Percentiles rank a stretch among this genome's conserved stretches.
phyloP scores from a whole-genome alignment of 495 filamentous ascomycete species.

The Penicillium silybi region DNA sequence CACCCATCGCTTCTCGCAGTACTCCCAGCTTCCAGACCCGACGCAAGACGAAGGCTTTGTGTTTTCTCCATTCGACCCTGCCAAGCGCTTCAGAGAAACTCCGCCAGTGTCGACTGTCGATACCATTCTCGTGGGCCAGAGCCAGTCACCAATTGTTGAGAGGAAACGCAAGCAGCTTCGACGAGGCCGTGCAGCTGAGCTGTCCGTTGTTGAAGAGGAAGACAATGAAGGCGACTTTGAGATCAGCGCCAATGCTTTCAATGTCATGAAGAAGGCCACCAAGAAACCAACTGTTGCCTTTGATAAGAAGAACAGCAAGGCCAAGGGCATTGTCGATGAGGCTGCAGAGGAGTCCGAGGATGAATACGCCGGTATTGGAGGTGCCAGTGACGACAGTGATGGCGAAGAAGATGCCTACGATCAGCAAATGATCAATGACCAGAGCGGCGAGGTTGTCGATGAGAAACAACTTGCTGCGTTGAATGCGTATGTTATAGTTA shows the following conservation, averaged over 20 bases:
- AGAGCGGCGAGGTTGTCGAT: slow-evolving; percentile 68
- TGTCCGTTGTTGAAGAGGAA: slow-evolving; percentile 41
- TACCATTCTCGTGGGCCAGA: slow-evolving; percentile 56
- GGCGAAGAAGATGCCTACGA: slow-evolving; percentile 66
- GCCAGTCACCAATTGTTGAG: slow-evolving; percentile 58
- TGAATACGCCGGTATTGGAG: slow-evolving; percentile 93
- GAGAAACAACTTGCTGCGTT: slow-evolving; percentile 78
- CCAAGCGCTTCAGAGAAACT: slow-evolving; percentile 56
- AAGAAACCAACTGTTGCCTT: slow-evolving; percentile 55
- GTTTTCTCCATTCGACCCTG: slow-evolving; percentile 50
- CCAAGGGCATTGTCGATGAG: slow-evolving; percentile 83
- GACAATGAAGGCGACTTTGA: slow-evolving; percentile 35
- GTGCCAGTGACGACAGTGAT: slow-evolving; percentile 82
- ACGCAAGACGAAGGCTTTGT: slow-evolving; percentile 84
- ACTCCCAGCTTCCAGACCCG: slow-evolving; percentile 64
- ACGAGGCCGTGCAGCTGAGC: slow-evolving; percentile 31
- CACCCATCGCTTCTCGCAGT: slow-evolving; percentile 49
- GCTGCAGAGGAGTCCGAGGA: slow-evolving; percentile 97
- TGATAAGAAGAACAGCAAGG: slow-evolving; percentile 83
- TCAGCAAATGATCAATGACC: slow-evolving; percentile 86
- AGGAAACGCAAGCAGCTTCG: slow-evolving; percentile 58
- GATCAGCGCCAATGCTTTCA: slow-evolving; percentile 58
- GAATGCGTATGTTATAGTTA: slow-evolving; percentile 66
- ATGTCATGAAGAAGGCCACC: slow-evolving; percentile 68
- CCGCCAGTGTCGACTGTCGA: slow-evolving; percentile 64